Conservation (phyloP, 2,329 filamentous ascomycete species). For the Aureobasidium sp. region DNA sequence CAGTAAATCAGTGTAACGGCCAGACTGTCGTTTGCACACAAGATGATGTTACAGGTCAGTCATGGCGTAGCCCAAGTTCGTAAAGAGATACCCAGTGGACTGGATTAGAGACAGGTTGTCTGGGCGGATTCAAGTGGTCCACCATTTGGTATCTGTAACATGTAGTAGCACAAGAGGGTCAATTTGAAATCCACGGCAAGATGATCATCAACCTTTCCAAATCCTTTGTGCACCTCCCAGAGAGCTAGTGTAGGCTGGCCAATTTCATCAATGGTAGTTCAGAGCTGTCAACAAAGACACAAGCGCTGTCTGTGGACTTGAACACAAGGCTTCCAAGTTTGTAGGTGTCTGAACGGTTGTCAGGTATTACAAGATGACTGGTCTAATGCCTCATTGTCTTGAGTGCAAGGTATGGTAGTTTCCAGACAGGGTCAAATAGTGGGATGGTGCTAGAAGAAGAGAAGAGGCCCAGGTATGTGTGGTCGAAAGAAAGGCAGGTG, state of each 20-base stretch:
- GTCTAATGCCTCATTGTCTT: not conserved
- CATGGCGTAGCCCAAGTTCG: not conserved
- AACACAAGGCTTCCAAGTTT: not conserved
- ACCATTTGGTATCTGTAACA: not conserved
- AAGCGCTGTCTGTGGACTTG: not conserved
- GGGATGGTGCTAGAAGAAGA: not conserved
- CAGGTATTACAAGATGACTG: not conserved
- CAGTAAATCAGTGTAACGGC: not conserved
- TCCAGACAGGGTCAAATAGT: not conserved
- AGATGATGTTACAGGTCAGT: not conserved
- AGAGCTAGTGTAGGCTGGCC: not conserved
- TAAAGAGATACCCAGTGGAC: not conserved
- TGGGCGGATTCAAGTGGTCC: not conserved
- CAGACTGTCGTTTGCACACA: not conserved
- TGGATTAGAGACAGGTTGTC: not conserved
- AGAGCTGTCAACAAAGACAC: conserved; percentile 1
- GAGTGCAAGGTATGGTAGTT: not conserved
- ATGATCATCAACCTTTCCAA: not conserved
- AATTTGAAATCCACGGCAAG: not conserved
- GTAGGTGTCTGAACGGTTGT: not conserved
- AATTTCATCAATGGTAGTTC: not conserved
- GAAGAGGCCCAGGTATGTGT: not conserved
- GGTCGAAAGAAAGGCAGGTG: not conserved
- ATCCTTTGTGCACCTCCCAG: not conserved
- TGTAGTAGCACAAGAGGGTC: not conserved